A percentile compares a stretch with the other conserved stretches of the same genome.
Conservation (phyloP, 441 rosid species). For the Croton setiger region DNA sequence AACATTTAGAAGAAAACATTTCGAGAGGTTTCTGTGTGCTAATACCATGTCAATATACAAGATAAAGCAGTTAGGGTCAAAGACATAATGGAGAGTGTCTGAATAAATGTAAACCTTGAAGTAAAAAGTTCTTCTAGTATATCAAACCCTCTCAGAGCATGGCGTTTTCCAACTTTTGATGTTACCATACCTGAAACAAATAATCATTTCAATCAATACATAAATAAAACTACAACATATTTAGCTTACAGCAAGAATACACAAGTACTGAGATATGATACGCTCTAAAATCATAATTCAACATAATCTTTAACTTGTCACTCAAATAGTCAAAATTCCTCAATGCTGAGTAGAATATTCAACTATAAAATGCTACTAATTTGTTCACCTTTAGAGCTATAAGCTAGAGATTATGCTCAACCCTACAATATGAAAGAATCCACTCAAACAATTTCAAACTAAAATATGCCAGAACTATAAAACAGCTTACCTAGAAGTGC, state of each 20-base stretch:
- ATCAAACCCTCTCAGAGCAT: slow-evolving; percentile 83
- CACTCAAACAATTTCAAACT: background rate
- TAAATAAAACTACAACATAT: background rate
- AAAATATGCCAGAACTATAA: background rate
- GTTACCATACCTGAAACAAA: slow-evolving; percentile 76
- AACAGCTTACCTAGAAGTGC: slow-evolving; percentile 61
- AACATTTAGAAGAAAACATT: background rate
- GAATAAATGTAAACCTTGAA: slow-evolving; percentile 41
- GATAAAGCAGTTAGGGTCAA: background rate
- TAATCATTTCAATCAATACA: slow-evolving; percentile 13
- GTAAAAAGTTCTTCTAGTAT: slow-evolving; percentile 71
- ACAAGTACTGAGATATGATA: background rate
- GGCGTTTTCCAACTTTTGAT: slow-evolving; percentile 90
- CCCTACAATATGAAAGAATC: background rate
- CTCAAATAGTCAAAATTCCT: too few relatives aligned
- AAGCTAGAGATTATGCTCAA: too few relatives aligned
- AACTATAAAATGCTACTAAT: too few relatives aligned
- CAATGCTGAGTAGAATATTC: too few relatives aligned
- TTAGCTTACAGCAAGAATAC: background rate
- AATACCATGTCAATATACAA: background rate
- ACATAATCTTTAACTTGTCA: too few relatives aligned
- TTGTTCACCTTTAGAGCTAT: too few relatives aligned
- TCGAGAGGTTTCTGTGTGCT: background rate
- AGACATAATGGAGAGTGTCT: background rate
- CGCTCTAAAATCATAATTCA: background rate